These are phyloP conservation scores for Avena sativa DNA, from an alignment of 176 grass and related monocot genomes.

Conservation along the genomic window DNA sequence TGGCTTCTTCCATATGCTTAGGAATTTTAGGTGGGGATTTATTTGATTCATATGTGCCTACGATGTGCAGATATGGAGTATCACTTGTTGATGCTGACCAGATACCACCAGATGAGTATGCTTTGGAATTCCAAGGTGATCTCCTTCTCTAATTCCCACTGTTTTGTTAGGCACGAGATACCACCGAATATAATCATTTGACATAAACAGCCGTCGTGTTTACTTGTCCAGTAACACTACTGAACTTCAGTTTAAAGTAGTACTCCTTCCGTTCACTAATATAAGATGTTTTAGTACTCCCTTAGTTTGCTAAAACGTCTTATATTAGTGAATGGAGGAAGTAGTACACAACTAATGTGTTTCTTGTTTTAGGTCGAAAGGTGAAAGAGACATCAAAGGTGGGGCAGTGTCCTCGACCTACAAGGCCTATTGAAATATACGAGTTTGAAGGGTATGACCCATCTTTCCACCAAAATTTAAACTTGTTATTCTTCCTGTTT, in stretches of 20 bases:
- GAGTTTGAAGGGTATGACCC: slow-evolving; percentile 84
- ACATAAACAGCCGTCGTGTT: not conserved
- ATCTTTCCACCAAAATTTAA: slow-evolving; percentile 9
- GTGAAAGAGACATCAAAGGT: slow-evolving; percentile 89
- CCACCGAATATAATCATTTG: not conserved
- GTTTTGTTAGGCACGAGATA: not conserved
- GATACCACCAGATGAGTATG: slow-evolving; percentile 71
- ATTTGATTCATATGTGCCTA: not conserved
- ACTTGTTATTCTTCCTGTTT: not conserved
- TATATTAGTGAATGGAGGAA: too few relatives aligned
- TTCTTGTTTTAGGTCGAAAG: slow-evolving; percentile 58
- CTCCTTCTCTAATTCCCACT: not conserved
- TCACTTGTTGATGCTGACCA: slow-evolving; percentile 66
- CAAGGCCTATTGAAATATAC: slow-evolving; percentile 93
- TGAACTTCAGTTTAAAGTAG: not conserved
- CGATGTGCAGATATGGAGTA: slow-evolving; percentile 65
- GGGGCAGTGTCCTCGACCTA: slow-evolving; percentile 66
- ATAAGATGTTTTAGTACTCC: too few relatives aligned
- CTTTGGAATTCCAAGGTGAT: slow-evolving; percentile 74
- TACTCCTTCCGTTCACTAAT: not conserved
- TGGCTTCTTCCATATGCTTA: not conserved
- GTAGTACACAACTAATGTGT: not conserved
- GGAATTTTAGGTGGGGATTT: not conserved
- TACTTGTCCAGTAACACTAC: not conserved
- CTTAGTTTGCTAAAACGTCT: too few relatives aligned